Base-by-base conservation (phyloP, 106 monocot genomes). In the Amphibolis antarctica region DNA sequence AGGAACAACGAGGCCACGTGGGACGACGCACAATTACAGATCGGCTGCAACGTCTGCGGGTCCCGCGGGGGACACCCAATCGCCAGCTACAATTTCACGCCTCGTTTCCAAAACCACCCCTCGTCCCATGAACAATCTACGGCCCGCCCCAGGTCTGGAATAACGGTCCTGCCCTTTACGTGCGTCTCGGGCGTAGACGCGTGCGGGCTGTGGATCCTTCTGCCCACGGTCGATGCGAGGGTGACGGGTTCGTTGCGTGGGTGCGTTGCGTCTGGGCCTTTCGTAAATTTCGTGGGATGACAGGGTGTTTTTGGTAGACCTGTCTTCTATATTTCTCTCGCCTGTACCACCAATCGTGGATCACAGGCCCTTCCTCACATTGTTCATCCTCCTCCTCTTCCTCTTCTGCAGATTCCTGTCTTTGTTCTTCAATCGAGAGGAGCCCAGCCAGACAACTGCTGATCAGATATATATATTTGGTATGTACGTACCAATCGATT, bases 1-100 rank as follows among this genome's bases (percentile, higher is more conserved):
- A n/a, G n/a, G n/a, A 28, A 28, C 58, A 58, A 28, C 58, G 29
- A 58, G 24, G 58, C 58, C 58, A 58, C 58, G 58, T 28, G 58
- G 58, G 58, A 31, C 22, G 53, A 53, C 11, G 23, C 12, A 19
- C 5, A 21, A 53, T 1, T 19, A 53, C 53, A 9, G 22, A 10
- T 19, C 13, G 48, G 48, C 13, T 11, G 13, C 25, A 7, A 24
- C 22, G 4, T 0, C 4, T 0, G 60, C 21, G 42, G 60, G 42
- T 3, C 60, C 60, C 31, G 42, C 42, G 58, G 1, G 56, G 42
- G 42, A 2, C 17, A 60, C 10, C 60, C 60, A 12, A n/a, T 21
- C 20, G 60, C 60, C 60, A 61, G 60, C 60, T 61, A 28, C 44
- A 0, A 23, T 42, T 30, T 42, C 3, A 9, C 1, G 0, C 20